Evolutionary conservation across 2,329 filamentous ascomycete species (phyloP), one percentile per base, ranked within the genome.

Genomic region (Colletotrichum abscissum): DNA sequence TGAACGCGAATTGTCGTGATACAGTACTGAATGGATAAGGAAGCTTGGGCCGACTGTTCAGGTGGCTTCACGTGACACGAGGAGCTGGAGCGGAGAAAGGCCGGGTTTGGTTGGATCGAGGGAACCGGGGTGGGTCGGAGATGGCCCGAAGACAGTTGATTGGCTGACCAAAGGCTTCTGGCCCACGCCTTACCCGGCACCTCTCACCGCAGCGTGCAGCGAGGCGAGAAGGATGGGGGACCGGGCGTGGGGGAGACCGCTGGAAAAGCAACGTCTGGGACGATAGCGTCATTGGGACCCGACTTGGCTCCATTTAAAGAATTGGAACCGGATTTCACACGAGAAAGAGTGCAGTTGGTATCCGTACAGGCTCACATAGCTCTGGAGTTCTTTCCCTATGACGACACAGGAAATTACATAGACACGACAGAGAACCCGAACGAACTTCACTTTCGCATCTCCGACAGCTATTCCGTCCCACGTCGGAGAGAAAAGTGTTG

Each of bases 281-380:
- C 66, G 46, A 73, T 73, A 73, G 59, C 70, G 70, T 73, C 70
- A 73, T 70, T 64, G 59, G 66, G 24, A 60, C 52, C 24, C 55
- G 59, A 59, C 42, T 49, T 49, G 42, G 42, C 42, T 49, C 42
- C 42, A 49, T 49, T 49, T 56, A 16, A 33, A 63, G 55, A 49
- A 63, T n/a, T 46, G 69, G 59, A 59, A 33, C 54, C 24, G 19
- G 42, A 64, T 57, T 57, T 35, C 70, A 54, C 69, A 67, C 66
- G 60, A 73, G 26, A 22, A 52, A 52, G 58, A 28, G 67, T 56
- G 22, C 33, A 12, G 9, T 35, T 35, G 33, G 11, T 35, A 35
- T 35, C 11, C 11, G 66, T 55, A 26, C 33, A 55, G n/a, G 22
- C n/a, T 22, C 28, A 54, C 22, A 16, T 54, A 38, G 57, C 19